A percentile compares a stretch with the other conserved stretches of the same genome.
phyloP scores from a whole-genome alignment of 345 rosid species.

The Lepidium africanum region DNA sequence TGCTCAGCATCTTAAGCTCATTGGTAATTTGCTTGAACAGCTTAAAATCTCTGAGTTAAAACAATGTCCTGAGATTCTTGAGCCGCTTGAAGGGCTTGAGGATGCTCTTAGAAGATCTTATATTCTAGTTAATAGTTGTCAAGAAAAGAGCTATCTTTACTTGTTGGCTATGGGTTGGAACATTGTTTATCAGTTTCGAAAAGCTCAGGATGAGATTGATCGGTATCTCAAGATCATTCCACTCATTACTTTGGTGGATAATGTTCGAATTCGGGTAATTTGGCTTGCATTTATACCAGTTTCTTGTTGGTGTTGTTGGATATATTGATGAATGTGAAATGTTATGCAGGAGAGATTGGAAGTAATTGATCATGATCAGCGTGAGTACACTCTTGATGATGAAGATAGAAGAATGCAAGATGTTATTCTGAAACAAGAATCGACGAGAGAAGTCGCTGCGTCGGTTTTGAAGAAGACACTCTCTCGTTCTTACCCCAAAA shows the following conservation, averaged over 20 bases:
- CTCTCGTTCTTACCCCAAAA: slow-evolving; percentile 74
- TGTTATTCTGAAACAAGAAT: slow-evolving; percentile 65
- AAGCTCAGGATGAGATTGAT: slow-evolving; percentile 85
- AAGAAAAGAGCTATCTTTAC: slow-evolving; percentile 81
- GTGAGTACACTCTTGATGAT: slow-evolving; percentile 83
- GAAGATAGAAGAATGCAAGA: slow-evolving; percentile 81
- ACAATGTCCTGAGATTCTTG: slow-evolving; percentile 67
- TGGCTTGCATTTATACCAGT: neutral
- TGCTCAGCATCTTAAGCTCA: slow-evolving; percentile 84
- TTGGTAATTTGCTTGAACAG: slow-evolving; percentile 78
- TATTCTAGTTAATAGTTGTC: slow-evolving; percentile 72
- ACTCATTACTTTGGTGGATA: slow-evolving; percentile 83
- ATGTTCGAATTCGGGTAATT: slow-evolving; percentile 77
- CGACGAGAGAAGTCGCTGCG: slow-evolving; percentile 42
- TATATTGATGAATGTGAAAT: neutral
- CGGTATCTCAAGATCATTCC: slow-evolving; percentile 83
- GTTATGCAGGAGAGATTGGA: slow-evolving; percentile 64
- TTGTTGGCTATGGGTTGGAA: slow-evolving; percentile 98
- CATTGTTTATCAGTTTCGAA: slow-evolving; percentile 91
- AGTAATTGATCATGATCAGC: slow-evolving; percentile 72
- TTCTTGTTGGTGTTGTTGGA: neutral
- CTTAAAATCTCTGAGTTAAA: slow-evolving; percentile 82
- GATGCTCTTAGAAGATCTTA: slow-evolving; percentile 82
- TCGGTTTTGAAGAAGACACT: slow-evolving; percentile 61
- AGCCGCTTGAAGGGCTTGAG: slow-evolving; percentile 88